These are phyloP conservation scores for Pyropia haitanensis DNA, from an alignment of 23 red algal genomes.

Conservation along the genomic window DNA sequence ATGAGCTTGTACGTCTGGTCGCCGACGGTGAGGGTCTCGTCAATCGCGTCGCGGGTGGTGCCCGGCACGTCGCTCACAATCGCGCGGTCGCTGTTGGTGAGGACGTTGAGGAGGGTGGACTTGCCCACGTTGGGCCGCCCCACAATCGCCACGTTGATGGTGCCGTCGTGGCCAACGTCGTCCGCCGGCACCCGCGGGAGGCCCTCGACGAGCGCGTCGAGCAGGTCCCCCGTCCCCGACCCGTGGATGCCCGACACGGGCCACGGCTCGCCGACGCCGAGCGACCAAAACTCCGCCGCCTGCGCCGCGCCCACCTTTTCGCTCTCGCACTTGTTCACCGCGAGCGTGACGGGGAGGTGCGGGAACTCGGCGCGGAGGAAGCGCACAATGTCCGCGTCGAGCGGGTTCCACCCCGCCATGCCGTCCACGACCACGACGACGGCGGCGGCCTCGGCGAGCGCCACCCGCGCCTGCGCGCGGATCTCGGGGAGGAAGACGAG, in stretches of 20 bases:
- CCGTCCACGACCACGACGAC: slow-evolving; percentile 82
- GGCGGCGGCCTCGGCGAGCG: slow-evolving; percentile 60
- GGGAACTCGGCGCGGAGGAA: slow-evolving; percentile 51
- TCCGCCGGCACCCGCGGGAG: slow-evolving; percentile 27
- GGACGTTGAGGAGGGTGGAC: slow-evolving; percentile 75
- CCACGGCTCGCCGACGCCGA: slow-evolving; percentile 81
- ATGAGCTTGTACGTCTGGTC: slow-evolving; percentile 67
- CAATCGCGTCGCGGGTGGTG: slow-evolving; percentile 91
- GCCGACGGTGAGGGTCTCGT: slow-evolving; percentile 56
- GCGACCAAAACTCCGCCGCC: slow-evolving; percentile 85
- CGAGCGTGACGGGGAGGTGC: slow-evolving; percentile 43
- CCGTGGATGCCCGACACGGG: slow-evolving; percentile 89
- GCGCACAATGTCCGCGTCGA: slow-evolving; percentile 72
- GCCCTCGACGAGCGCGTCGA: slow-evolving; percentile 46
- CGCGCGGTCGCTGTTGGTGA: slow-evolving; percentile 41
- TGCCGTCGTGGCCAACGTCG: slow-evolving; percentile 18
- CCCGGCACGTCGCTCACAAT: slow-evolving; percentile 96
- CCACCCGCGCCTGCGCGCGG: slow-evolving; percentile 74
- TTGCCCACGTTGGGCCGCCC: slow-evolving; percentile 95
- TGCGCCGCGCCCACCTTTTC: slow-evolving; percentile 20
- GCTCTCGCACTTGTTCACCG: slow-evolving; percentile 97
- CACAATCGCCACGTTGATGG: slow-evolving; percentile 83
- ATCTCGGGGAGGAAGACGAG: slow-evolving; percentile 80
- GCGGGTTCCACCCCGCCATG: slow-evolving; percentile 57
- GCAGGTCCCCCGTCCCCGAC: slow-evolving; percentile 71